These are phyloP conservation scores for Aspergillus sp. DNA, from an alignment of 2,329 filamentous ascomycete genomes.

Conservation along the genomic window DNA sequence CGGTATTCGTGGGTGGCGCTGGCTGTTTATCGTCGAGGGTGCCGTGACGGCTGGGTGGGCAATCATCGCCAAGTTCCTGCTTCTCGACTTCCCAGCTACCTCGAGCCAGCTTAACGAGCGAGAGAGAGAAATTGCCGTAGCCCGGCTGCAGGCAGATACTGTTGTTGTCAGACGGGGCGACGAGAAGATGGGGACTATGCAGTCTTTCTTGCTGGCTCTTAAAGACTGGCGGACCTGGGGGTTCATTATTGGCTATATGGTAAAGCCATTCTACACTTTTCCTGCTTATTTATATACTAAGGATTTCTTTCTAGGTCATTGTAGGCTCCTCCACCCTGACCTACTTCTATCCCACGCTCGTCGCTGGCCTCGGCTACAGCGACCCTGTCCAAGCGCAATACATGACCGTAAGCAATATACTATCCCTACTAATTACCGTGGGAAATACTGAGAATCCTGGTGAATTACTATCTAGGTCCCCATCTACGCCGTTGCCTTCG, in stretches of 20 bases:
- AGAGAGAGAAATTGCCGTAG: not conserved
- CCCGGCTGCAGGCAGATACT: not conserved
- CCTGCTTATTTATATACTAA: too few relatives aligned
- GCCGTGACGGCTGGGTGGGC: not conserved
- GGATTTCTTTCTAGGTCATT: not conserved
- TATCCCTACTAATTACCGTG: too few relatives aligned
- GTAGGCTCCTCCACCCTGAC: slow-evolving; percentile 2
- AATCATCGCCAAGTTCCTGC: not conserved
- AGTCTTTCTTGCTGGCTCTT: not conserved
- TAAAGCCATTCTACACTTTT: not conserved
- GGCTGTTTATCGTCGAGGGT: slow-evolving; percentile 7
- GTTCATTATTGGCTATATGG: not conserved
- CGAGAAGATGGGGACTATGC: not conserved
- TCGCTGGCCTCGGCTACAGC: not conserved
- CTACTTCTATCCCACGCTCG: slow-evolving; percentile 2
- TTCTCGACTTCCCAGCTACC: not conserved
- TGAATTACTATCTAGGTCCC: not conserved
- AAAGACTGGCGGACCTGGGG: slow-evolving; percentile 4
- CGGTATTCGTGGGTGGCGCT: not conserved
- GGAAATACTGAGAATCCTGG: too few relatives aligned
- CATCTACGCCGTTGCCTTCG: slow-evolving; percentile 3
- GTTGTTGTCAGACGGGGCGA: not conserved
- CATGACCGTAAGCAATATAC: not conserved
- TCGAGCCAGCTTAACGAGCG: not conserved
- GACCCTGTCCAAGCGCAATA: not conserved